phyloP scores from a whole-genome alignment of 176 grass and related monocot genomes.

The Chloris gayana region DNA sequence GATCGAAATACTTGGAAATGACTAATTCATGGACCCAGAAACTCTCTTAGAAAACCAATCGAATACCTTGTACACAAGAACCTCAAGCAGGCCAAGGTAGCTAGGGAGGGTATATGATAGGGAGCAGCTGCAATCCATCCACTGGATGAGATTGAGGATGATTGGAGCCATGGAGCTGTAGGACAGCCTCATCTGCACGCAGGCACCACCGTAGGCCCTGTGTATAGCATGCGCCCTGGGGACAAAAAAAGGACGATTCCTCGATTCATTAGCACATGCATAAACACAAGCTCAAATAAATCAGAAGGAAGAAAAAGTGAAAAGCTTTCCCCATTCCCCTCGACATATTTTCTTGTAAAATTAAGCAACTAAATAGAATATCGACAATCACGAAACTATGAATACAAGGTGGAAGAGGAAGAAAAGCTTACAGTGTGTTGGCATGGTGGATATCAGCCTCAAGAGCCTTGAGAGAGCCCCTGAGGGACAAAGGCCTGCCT shows the following conservation, averaged over 20 bases:
- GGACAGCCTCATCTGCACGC: conserved; percentile 96
- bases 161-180: conserved; percentile 96
- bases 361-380: conserved; percentile 28
- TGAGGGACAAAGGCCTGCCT: conserved; percentile 71
- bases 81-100: conserved; percentile 94
- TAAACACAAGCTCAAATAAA: conserved; percentile 14
- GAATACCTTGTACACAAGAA: conserved; percentile 88
- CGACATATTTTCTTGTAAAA: conserved; percentile 21
- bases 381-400: background rate
- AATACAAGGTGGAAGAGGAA: background rate
- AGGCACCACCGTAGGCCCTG: conserved; percentile 89
- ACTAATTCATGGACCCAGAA: background rate
- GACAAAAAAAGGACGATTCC: background rate
- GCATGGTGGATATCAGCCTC: conserved; percentile 98
- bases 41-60: background rate
- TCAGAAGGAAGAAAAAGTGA: background rate
- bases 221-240: conserved; percentile 91
- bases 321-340: conserved; percentile 29
- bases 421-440: conserved; percentile 80
- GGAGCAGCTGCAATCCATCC: conserved; percentile 95
- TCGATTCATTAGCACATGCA: conserved; percentile 27
- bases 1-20: background rate
- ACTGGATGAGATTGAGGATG: conserved; percentile 94
- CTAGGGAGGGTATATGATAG: conserved; percentile 75
- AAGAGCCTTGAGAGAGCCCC: conserved; percentile 94